Percentiles rank a stretch among this genome's conserved stretches.
phyloP scores from a whole-genome alignment of 257 asterid species.

The Penstemon eatonii region DNA sequence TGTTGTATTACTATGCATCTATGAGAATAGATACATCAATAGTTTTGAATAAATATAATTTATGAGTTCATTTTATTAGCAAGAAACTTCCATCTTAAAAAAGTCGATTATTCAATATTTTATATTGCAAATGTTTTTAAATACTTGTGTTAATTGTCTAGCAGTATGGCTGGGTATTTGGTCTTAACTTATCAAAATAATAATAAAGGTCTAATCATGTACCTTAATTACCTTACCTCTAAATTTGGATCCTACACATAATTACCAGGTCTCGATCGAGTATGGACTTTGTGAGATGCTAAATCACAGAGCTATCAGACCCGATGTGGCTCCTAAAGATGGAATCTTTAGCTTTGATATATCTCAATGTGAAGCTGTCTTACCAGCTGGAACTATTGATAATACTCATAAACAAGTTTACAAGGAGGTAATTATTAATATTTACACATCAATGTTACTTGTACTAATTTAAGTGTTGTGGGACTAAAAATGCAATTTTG shows the following conservation, averaged over 20 bases:
- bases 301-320: conserved; percentile 66
- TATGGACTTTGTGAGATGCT: conserved; percentile 84
- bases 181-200: background rate
- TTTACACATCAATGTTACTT: background rate
- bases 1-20: too few relatives aligned
- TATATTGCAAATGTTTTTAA: too few relatives aligned
- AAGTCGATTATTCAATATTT: too few relatives aligned
- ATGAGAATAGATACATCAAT: too few relatives aligned
- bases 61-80: too few relatives aligned
- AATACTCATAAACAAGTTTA: conserved; percentile 44
- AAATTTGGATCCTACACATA: background rate
- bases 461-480: background rate
- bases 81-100: too few relatives aligned
- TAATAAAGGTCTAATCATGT: too few relatives aligned
- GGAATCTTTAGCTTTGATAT: conserved; percentile 61
- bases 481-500: background rate
- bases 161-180: too few relatives aligned
- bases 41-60: too few relatives aligned
- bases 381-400: conserved; percentile 74
- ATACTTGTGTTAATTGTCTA: too few relatives aligned
- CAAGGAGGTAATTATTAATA: conserved; percentile 48
- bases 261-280: conserved; percentile 71
- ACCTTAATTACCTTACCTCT: too few relatives aligned
- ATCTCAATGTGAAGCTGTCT: conserved; percentile 60
- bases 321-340: conserved; percentile 68